Evolutionary conservation across 768 basidiomycete species (phyloP).

Genomic region (Psilocybe subaeruginosa): DNA sequence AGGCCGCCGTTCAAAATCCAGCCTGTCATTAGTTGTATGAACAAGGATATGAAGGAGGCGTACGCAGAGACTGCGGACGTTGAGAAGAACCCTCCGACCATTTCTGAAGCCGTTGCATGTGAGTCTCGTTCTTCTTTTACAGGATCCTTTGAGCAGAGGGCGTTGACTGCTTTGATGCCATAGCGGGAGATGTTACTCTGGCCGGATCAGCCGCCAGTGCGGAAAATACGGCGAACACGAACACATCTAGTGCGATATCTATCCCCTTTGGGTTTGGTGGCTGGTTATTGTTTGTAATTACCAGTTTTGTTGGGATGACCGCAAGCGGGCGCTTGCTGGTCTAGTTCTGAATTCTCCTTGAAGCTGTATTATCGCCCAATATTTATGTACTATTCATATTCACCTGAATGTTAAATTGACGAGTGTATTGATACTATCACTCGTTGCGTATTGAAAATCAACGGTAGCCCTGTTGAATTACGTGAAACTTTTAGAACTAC

Average conservation of each 20-base stretch:
- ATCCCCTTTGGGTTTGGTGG: neutral
- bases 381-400: too few relatives aligned
- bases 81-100: neutral
- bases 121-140: neutral
- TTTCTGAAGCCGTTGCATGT: neutral
- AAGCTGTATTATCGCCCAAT: too few relatives aligned
- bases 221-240: neutral
- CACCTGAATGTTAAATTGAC: too few relatives aligned
- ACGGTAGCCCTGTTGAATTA: too few relatives aligned
- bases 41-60: neutral
- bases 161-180: neutral
- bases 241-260: neutral
- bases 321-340: neutral
- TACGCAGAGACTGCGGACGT: neutral
- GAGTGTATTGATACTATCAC: too few relatives aligned
- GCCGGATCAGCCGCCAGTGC: neutral
- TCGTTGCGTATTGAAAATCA: too few relatives aligned
- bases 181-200: neutral
- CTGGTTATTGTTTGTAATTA: neutral
- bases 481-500: too few relatives aligned
- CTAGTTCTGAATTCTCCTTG: too few relatives aligned
- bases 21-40: neutral
- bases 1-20: conserved; percentile 50
- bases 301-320: neutral
- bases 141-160: too few relatives aligned